Evolutionary conservation across 2,329 filamentous ascomycete species (phyloP).

Genomic region (Dothistroma septosporum): DNA sequence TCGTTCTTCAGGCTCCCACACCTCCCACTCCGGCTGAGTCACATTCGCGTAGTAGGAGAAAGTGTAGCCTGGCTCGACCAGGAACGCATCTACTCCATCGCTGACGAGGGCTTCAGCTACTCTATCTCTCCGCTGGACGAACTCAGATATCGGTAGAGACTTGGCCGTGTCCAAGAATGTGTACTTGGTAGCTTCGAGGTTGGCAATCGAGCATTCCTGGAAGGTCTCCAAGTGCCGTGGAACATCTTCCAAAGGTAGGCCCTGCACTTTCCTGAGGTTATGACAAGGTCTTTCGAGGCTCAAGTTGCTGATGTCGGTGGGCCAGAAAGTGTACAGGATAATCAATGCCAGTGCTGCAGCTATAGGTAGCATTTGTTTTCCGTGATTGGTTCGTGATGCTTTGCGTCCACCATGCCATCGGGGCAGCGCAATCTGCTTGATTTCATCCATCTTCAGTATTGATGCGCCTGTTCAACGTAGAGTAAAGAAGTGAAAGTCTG

Average conservation of each 20-base stretch:
- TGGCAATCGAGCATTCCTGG: slow-evolving; percentile 52
- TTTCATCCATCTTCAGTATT: not conserved
- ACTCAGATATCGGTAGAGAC: slow-evolving; percentile 51
- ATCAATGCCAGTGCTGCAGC: not conserved
- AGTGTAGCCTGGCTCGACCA: slow-evolving; percentile 61
- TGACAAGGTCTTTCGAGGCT: not conserved
- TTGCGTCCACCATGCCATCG: not conserved
- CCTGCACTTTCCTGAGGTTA: not conserved
- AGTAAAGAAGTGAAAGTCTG: not conserved
- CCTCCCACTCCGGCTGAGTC: slow-evolving; percentile 52
- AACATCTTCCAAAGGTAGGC: slow-evolving; percentile 14
- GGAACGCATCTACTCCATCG: slow-evolving; percentile 54
- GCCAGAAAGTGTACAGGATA: not conserved
- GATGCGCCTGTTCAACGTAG: not conserved
- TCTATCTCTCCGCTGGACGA: slow-evolving; percentile 52
- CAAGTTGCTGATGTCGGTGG: not conserved
- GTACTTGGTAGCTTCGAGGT: slow-evolving; percentile 42
- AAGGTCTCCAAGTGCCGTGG: slow-evolving; percentile 24
- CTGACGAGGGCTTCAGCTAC: slow-evolving; percentile 53
- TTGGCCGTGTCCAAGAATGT: slow-evolving; percentile 50
- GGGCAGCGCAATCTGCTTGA: not conserved
- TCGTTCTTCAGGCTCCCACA: slow-evolving; percentile 62
- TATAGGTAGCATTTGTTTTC: not conserved
- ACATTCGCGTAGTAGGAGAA: slow-evolving; percentile 56
- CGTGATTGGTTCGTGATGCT: not conserved